Conservation (phyloP, 257 asterid genomes). For the Mentha longifolia region DNA sequence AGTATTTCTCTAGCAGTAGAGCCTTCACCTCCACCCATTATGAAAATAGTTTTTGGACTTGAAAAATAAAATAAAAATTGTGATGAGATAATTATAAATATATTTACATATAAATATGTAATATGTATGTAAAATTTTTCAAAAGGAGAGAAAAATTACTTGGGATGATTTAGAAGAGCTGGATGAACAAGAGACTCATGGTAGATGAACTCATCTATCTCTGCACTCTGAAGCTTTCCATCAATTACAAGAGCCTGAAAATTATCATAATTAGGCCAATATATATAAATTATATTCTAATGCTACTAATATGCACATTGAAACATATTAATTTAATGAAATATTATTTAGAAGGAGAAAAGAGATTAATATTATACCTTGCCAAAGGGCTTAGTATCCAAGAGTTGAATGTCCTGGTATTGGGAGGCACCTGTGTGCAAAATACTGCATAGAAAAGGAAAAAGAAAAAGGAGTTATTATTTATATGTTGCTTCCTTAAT, state of each 20-base stretch:
- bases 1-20: slow-evolving; percentile 92
- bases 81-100: neutral
- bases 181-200: slow-evolving; percentile 97
- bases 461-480: neutral
- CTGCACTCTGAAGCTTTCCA: slow-evolving; percentile 98
- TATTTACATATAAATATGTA: neutral
- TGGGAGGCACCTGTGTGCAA: slow-evolving; percentile 90
- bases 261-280: neutral
- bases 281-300: neutral
- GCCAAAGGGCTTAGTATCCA: slow-evolving; percentile 97
- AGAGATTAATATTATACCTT: slow-evolving; percentile 51
- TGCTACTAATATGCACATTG: too few species aligned
- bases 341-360: neutral
- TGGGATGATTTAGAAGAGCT: slow-evolving; percentile 70
- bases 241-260: slow-evolving; percentile 89
- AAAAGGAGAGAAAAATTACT: slow-evolving; percentile 36
- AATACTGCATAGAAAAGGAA: slow-evolving; percentile 50
- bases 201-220: slow-evolving; percentile 89
- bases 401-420: slow-evolving; percentile 88
- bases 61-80: neutral
- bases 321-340: neutral
- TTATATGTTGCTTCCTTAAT: slow-evolving; percentile 1
- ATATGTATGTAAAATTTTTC: neutral
- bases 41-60: slow-evolving; percentile 86
- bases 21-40: slow-evolving; percentile 99